These are phyloP conservation scores for Trifolium dubium DNA, from an alignment of 306 rosid genomes.

Conservation along the genomic window DNA sequence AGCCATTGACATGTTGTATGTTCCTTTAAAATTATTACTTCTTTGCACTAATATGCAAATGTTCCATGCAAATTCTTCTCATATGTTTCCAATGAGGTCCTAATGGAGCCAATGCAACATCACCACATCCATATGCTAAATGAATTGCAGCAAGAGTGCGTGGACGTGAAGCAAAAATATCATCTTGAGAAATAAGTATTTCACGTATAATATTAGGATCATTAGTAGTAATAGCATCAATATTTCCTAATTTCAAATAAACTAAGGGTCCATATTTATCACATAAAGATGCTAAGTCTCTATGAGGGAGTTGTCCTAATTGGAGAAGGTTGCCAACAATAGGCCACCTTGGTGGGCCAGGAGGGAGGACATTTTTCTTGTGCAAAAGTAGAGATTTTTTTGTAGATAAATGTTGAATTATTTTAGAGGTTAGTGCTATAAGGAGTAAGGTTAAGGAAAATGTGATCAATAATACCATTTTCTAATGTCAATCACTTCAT, in stretches of 20 bases:
- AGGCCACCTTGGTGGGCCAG: conserved; percentile 85
- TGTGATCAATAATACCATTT: conserved; percentile 59
- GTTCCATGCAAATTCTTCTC: conserved; percentile 97
- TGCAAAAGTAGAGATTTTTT: not conserved
- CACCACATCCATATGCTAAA: conserved; percentile 78
- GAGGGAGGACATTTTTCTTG: conserved; percentile 58
- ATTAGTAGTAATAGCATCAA: conserved; percentile 80
- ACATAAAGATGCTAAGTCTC: conserved; percentile 79
- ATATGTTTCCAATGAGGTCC: conserved; percentile 87
- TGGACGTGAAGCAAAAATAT: conserved; percentile 88
- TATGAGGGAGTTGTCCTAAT: conserved; percentile 76
- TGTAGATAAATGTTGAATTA: conserved; percentile 35
- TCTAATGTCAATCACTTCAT: conserved; percentile 1
- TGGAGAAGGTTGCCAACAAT: conserved; percentile 88
- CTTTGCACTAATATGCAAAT: too few relatives aligned
- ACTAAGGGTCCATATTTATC: conserved; percentile 80
- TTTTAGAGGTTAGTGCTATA: conserved; percentile 35
- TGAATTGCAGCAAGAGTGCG: conserved; percentile 85
- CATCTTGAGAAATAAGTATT: conserved; percentile 80
- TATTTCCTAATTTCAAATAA: conserved; percentile 67
- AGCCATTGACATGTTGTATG: too few relatives aligned
- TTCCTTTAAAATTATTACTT: too few relatives aligned
- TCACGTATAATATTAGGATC: conserved; percentile 83
- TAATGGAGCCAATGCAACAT: conserved; percentile 83
- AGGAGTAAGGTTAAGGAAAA: conserved; percentile 44